Conservation (phyloP, 257 asterid genomes). For the Rubia yunnanensis region DNA sequence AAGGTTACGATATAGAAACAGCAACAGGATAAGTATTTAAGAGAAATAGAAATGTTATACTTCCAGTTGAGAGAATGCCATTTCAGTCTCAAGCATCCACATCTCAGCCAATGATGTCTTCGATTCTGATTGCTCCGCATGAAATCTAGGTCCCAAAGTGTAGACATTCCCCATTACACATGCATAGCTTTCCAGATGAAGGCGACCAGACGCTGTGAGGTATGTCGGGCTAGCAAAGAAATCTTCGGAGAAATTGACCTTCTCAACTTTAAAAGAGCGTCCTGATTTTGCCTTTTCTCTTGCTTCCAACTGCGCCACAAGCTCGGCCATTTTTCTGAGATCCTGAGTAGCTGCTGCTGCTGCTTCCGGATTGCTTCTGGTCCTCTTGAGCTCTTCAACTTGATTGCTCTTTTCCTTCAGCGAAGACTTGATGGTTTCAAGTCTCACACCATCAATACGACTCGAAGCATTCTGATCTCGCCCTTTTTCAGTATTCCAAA, state of each 20-base stretch:
- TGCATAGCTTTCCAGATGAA: slow-evolving; percentile 84
- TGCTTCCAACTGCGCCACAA: slow-evolving; percentile 52
- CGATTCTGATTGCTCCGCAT: slow-evolving; percentile 34
- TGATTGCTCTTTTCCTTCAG: slow-evolving; percentile 49
- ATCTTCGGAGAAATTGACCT: slow-evolving; percentile 37
- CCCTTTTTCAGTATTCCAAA: slow-evolving; percentile 17
- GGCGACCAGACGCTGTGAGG: slow-evolving; percentile 54
- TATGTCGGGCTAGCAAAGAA: slow-evolving; percentile 47
- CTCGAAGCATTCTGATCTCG: slow-evolving; percentile 20
- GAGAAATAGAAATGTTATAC: slow-evolving; percentile 20
- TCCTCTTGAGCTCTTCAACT: slow-evolving; percentile 65
- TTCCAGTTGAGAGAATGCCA: slow-evolving; percentile 71
- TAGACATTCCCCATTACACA: slow-evolving; percentile 83
- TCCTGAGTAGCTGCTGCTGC: slow-evolving; percentile 58
- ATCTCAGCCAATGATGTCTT: slow-evolving; percentile 60
- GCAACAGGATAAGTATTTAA: neutral
- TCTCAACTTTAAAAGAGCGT: slow-evolving; percentile 6
- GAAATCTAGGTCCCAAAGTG: slow-evolving; percentile 77
- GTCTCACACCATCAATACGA: slow-evolving; percentile 23
- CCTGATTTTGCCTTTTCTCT: slow-evolving; percentile 32
- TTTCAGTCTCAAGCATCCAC: slow-evolving; percentile 79
- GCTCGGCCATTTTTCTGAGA: slow-evolving; percentile 48
- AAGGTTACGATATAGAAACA: too few species aligned
- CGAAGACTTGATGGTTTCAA: slow-evolving; percentile 43
- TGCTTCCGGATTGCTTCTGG: slow-evolving; percentile 73